Base-by-base conservation (phyloP, 208 protist genomes). In the Leishmania lainsoni region DNA sequence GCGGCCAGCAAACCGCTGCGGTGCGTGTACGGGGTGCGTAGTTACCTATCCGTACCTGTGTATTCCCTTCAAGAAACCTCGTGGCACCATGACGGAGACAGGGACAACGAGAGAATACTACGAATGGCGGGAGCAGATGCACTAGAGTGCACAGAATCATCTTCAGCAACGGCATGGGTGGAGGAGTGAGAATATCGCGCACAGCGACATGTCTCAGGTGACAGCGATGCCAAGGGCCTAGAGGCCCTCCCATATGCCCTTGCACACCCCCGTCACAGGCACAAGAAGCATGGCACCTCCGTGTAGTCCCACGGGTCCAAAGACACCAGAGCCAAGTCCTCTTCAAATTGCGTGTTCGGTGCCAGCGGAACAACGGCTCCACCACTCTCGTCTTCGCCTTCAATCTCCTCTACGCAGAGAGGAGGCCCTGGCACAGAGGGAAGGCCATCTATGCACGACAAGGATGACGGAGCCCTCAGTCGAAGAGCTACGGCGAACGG, bases 271-370 rank as follows among this genome's bases (percentile, higher is more conserved):
- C 45, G 22, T 91, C 77, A 90, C 17, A 81, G 52, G 73, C 87
- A 89, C 17, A 93, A 16, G 78, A 93, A 95, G 49, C 83, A 81
- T 42, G 86, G 89, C 29, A 83, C 74, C 20, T 81, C 82, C 20
- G 83, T 76, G 78, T 90, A 89, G 76, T 93, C 92, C 49, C 80
- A 77, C 56, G 85, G 80, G 51, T 92, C 81, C 3, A 92, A 32
- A 3, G 65, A 71, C 35, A 68, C n/a, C 14, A 74, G 52, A 29
- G 78, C 26, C 22, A 75, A 6, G 14, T 63, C 45, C 22, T 79
- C 76, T 22, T 69, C 76, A 8, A 12, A 49, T n/a, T 29, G 16
- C n/a, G 49, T 48, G 39, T 49, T 51, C 42, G 59, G 45, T 22
- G 76, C 45, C 16, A 48, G 39, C 45, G 76, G 59, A 20, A 58